Percentiles rank a stretch among this genome's conserved stretches.
These are phyloP conservation scores for Euphorbia neoarborescens DNA, from an alignment of 441 rosid genomes.

Conservation along the genomic window DNA sequence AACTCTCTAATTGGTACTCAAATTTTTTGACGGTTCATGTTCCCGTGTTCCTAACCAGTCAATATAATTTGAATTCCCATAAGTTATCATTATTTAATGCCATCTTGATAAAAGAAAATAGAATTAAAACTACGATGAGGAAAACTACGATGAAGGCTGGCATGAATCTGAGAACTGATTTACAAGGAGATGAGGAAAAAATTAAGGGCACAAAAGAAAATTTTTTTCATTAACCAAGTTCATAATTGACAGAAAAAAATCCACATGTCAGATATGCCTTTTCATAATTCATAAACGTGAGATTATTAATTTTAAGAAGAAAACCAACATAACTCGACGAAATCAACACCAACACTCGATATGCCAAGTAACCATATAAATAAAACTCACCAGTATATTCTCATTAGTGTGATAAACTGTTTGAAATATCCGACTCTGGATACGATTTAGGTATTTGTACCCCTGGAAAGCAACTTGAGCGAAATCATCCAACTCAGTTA, in stretches of 20 bases:
- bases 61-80: neutral
- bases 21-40: neutral
- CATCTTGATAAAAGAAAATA: neutral
- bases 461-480: conserved; percentile 97
- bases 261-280: neutral
- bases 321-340: neutral
- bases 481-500: conserved; percentile 81
- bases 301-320: neutral
- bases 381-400: conserved; percentile 72
- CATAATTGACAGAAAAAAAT: neutral
- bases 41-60: neutral
- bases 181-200: neutral
- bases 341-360: neutral
- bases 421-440: conserved; percentile 86
- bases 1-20: neutral
- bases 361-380: conserved; percentile 11
- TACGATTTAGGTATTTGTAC: conserved; percentile 82
- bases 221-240: neutral
- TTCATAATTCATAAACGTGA: neutral
- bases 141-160: neutral
- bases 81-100: neutral
- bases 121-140: neutral
- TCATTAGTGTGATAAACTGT: conserved; percentile 85
- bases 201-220: neutral
- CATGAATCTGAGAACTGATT: neutral